These are phyloP conservation scores for Camillea tinctor DNA, from an alignment of 2,329 filamentous ascomycete genomes.

Conservation along the genomic window DNA sequence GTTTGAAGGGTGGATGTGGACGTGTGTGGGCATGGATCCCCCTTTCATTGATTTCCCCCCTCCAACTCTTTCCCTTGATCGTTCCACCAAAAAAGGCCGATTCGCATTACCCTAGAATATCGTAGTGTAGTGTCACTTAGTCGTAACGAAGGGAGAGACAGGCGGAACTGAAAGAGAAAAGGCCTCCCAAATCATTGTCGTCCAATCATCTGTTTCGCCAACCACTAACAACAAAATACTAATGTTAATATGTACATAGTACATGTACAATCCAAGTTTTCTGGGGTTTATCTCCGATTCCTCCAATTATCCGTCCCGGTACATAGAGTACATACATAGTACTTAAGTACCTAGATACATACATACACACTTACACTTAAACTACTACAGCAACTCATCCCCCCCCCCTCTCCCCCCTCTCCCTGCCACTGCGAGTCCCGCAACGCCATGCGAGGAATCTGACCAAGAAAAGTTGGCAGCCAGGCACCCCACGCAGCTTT, in stretches of 20 bases:
- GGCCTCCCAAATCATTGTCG: too few species aligned
- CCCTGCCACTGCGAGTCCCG: slow-evolving; percentile 7
- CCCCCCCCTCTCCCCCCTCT: too few species aligned
- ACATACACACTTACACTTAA: too few species aligned
- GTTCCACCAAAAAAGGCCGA: slow-evolving; percentile 11
- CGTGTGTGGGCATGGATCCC: neutral
- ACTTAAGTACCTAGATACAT: too few species aligned
- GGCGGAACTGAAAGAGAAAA: neutral
- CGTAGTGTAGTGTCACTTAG: slow-evolving; percentile 18
- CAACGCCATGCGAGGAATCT: slow-evolving; percentile 4
- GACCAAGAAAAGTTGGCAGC: slow-evolving; percentile 7
- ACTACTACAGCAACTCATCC: too few species aligned
- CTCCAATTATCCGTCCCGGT: slow-evolving; percentile 6
- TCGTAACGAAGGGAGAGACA: slow-evolving; percentile 8
- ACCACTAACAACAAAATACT: neutral
- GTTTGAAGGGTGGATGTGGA: neutral
- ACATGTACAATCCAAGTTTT: neutral
- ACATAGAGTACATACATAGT: too few species aligned
- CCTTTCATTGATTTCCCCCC: neutral
- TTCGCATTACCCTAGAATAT: slow-evolving; percentile 15
- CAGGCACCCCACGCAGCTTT: slow-evolving; percentile 3
- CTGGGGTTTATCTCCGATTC: slow-evolving; percentile 7
- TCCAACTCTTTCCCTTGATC: slow-evolving; percentile 10
- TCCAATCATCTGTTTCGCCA: neutral
- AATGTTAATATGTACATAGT: too few species aligned